phyloP scores from a whole-genome alignment of 2,329 filamentous ascomycete genomes.

The Penicillium sp. region DNA sequence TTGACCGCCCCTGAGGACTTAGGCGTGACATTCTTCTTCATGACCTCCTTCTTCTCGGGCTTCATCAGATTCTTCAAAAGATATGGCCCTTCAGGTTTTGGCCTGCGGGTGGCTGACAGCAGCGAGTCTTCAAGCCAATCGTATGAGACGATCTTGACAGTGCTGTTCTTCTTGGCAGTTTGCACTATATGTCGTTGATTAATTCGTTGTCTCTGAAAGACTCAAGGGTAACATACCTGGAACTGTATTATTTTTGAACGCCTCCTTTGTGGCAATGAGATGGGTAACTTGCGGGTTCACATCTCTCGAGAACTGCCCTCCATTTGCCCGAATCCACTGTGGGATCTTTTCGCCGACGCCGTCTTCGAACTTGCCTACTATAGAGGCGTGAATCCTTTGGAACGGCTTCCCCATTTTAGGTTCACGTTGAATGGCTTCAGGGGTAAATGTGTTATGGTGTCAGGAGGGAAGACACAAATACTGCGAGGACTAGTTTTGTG shows the following conservation, averaged over 20 bases:
- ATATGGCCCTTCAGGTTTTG: constrained; percentile 36
- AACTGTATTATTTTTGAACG: constrained; percentile 54
- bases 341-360: constrained; percentile 56
- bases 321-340: constrained; percentile 63
- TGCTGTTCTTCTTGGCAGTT: constrained; percentile 37
- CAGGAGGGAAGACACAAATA: background rate
- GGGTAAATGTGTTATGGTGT: background rate
- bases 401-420: constrained; percentile 48
- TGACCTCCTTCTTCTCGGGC: constrained; percentile 19
- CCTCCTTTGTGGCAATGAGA: constrained; percentile 63
- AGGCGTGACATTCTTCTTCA: background rate
- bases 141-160: constrained; percentile 45
- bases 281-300: constrained; percentile 65
- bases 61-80: constrained; percentile 40
- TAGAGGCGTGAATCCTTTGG: constrained; percentile 53
- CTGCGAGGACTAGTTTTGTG: too few species aligned
- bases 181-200: constrained; percentile 35
- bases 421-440: background rate
- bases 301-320: constrained; percentile 55
- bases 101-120: constrained; percentile 31
- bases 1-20: background rate
- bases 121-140: constrained; percentile 51
- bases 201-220: constrained; percentile 6
- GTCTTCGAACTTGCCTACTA: constrained; percentile 57
- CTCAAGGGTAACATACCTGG: constrained; percentile 31